phyloP scores from a whole-genome alignment of 2,329 filamentous ascomycete genomes.

The Hymenoscyphus albidus region DNA sequence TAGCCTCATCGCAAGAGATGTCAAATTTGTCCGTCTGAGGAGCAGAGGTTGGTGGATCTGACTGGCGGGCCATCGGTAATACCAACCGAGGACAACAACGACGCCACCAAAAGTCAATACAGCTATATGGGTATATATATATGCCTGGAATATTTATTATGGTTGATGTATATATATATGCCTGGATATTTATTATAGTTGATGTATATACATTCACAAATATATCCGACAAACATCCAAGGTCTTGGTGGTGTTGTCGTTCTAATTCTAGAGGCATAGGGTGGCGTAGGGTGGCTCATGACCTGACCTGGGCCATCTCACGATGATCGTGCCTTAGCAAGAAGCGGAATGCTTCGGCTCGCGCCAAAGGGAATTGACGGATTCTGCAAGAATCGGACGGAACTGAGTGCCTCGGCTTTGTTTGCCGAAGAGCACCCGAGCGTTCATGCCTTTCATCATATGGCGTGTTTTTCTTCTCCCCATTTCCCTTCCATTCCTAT shows the following conservation, averaged over 20 bases:
- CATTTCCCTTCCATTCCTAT: not conserved
- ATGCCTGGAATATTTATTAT: too few species aligned
- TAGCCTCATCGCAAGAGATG: constrained; percentile 2
- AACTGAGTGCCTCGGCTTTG: not conserved
- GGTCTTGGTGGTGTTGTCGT: not conserved
- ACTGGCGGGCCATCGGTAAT: not conserved
- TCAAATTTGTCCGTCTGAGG: not conserved
- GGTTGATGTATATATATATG: not conserved
- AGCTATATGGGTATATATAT: not conserved
- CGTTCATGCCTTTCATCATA: not conserved
- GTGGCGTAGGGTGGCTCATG: not conserved
- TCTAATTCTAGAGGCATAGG: too few species aligned
- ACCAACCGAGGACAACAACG: not conserved
- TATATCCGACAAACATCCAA: too few species aligned
- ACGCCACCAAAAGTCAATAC: not conserved
- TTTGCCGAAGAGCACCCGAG: not conserved
- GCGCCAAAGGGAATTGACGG: too few species aligned
- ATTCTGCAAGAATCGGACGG: too few species aligned
- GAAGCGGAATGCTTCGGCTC: not conserved
- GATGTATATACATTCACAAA: not conserved
- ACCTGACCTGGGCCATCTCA: too few species aligned
- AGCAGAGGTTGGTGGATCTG: not conserved
- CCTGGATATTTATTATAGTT: too few species aligned
- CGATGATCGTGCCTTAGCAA: not conserved
- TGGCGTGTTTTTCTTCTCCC: not conserved